Evolutionary conservation across 2,329 filamentous ascomycete species (phyloP).

Genomic region (Cordyceps cateniannulata): DNA sequence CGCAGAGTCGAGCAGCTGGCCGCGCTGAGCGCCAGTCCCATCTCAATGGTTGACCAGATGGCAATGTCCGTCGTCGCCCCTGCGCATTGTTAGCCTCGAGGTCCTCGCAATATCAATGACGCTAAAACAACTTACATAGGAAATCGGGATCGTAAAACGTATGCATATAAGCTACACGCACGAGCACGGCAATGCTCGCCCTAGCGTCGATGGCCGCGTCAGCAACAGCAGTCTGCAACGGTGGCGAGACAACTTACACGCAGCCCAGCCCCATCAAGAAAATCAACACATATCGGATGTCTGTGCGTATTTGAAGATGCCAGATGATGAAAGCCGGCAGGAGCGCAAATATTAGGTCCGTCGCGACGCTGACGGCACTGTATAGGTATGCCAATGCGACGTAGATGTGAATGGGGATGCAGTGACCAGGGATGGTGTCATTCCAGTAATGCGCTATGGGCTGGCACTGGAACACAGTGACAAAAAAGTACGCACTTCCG

Average conservation of each 20-base stretch:
- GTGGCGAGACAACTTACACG: conserved; percentile 24
- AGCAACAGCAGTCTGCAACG: background rate
- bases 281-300: conserved; percentile 42
- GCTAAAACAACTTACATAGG: conserved; percentile 24
- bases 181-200: conserved; percentile 33
- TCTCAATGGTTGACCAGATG: conserved; percentile 40
- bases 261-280: conserved; percentile 49
- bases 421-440: conserved; percentile 19
- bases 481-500: conserved; percentile 25
- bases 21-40: conserved; percentile 38
- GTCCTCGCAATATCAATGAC: background rate
- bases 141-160: conserved; percentile 30
- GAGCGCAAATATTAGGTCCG: conserved; percentile 41
- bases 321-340: conserved; percentile 46
- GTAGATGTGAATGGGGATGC: conserved; percentile 30
- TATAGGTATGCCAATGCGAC: conserved; percentile 42
- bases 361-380: conserved; percentile 37
- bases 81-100: conserved; percentile 1
- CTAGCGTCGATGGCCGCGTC: conserved; percentile 17
- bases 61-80: conserved; percentile 33
- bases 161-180: conserved; percentile 29
- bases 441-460: conserved; percentile 25
- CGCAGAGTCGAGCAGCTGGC: conserved; percentile 36
- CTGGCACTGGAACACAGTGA: conserved; percentile 24
- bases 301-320: conserved; percentile 42